Evolutionary conservation across 352 stramenopile species (phyloP), one percentile per base, ranked within the genome.

Genomic region (Globisporangium middletonii): DNA sequence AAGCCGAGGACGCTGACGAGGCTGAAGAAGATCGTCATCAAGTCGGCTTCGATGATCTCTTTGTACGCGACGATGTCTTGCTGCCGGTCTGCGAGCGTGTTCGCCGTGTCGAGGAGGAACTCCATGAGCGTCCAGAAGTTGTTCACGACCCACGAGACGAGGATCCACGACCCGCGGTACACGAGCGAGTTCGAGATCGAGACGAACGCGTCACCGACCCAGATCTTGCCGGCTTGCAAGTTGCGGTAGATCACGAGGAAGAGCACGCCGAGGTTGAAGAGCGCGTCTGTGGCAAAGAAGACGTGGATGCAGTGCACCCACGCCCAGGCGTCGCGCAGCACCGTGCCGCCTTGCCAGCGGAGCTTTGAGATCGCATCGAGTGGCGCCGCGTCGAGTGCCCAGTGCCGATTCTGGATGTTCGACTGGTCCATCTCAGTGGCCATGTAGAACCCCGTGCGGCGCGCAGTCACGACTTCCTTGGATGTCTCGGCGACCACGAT

Each of bases 251-350:
- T 69, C 4, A 73, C 56, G 4, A 86, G 57, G 3, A 78, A 47
- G 3, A 83, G 57, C 26, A 83, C 26, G 28, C 62, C 53, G 0
- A 86, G 27, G 41, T 67, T 67, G 47, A 80, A 73, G 0, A 80
- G 23, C 38, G 65, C 64, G 33, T 83, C 63, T 6, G 71, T 19
- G 7, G 60, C 75, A 30, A 86, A 77, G n/a, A 69, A 11, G 2
- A 77, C n/a, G 45, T 86, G 73, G 12, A 83, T 65, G 3, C 63
- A 63, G 38, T 83, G 76, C 7, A 75, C 67, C 76, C 73, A 86
- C 0, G 69, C 72, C 76, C 76, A 86, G 8, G 67, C 68, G 50
- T 80, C 69, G 1, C 59, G 67, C 1, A 77, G 49, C 8, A 76
- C 64, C 0, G 62, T 43, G 46, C 62, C 58, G 15, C 70, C 65